phyloP scores from a whole-genome alignment of 169 alveolate genomes.

The Plasmodium vinckei region DNA sequence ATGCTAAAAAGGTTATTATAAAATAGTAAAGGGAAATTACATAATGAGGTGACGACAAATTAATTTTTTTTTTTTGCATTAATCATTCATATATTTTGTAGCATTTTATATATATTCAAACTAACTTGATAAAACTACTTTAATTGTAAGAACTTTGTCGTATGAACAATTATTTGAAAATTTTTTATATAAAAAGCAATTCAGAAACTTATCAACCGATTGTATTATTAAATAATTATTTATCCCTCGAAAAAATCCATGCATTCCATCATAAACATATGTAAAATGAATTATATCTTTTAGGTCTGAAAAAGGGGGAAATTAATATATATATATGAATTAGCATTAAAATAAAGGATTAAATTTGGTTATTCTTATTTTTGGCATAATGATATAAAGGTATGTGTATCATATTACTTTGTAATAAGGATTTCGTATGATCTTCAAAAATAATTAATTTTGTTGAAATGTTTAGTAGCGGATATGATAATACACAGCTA shows the following conservation, averaged over 20 bases:
- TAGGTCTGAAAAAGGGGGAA: constrained; percentile 20
- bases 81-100: too few species aligned
- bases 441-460: constrained; percentile 59
- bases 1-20: constrained; percentile 45
- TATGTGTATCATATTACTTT: constrained; percentile 10
- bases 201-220: constrained; percentile 45
- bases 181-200: constrained; percentile 38
- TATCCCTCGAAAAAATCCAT: constrained; percentile 63
- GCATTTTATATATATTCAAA: too few species aligned
- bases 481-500: constrained; percentile 62
- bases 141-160: constrained; percentile 70
- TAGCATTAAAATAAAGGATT: neutral
- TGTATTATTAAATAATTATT: constrained; percentile 38
- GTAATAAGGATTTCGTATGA: constrained; percentile 28
- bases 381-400: too few species aligned
- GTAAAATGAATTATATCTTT: constrained; percentile 40
- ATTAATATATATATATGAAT: neutral
- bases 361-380: too few species aligned
- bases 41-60: neutral
- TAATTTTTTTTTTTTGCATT: neutral
- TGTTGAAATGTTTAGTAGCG: constrained; percentile 59
- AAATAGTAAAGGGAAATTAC: constrained; percentile 1
- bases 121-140: constrained; percentile 67
- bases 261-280: constrained; percentile 55
- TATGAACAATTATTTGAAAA: constrained; percentile 60